Base-by-base conservation (phyloP, 371 early-diverging fungal genomes). In the Capillidium heterosporum region DNA sequence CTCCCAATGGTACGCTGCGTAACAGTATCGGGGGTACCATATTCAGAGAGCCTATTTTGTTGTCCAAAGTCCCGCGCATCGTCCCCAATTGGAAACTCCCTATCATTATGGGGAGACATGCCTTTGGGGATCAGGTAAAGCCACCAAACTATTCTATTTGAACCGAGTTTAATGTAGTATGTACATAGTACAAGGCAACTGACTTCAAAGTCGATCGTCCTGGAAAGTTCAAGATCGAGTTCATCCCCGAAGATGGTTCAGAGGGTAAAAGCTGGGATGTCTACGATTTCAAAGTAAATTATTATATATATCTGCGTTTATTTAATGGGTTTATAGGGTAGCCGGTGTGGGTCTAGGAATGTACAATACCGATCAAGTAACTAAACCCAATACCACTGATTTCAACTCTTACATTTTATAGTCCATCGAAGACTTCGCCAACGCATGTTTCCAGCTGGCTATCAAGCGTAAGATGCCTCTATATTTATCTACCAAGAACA, bases 1-100 rank as follows among this genome's bases (percentile, higher is more conserved):
- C 88, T 26, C 97, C 97, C 60, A 96, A 96, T 68, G 97, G 97
- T 58, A 95, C 95, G 48, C 88, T 96, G 64, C 83, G 97, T 60
- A 94, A 95, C 71, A 90, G 89, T 59, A 73, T 96, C 52, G 89
- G 88, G 63, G 97, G 97, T 61, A 95, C 95, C 24, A 92, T 96
- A 48, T 96, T 96, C 84, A 84, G 97, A 64, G 97, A 95, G 64
- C 97, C 97, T 32, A 95, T 96, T 63, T 62, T 96, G 56, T 69
- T 95, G 58, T 73, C 81, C 54, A 87, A 74, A 52, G 74, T 96
- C 19, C 97, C 97, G 29, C 78, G 85, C 58, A 74, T 95, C 58
- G 88, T 96, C 21, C 93, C 94, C 27, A 86, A 86, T 27, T 96
- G 97, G 97, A 84, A 77, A 50, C 78, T 91, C 65, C 93, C 95